Evolutionary conservation across 768 basidiomycete genomes (phyloP).

Genomic region (Lactarius vividus): DNA sequence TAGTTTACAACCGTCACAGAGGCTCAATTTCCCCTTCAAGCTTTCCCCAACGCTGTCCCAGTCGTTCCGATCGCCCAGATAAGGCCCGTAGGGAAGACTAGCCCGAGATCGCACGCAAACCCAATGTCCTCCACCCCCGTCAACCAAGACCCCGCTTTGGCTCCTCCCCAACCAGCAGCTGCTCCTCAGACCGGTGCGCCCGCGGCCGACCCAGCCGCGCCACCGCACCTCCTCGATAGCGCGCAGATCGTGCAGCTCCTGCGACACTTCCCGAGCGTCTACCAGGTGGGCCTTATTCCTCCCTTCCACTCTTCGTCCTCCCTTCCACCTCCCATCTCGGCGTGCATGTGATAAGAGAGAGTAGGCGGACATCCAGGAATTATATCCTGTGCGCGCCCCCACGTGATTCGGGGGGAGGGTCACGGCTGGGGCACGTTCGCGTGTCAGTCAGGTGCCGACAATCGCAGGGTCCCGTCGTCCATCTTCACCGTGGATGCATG

Average conservation of each 20-base stretch:
- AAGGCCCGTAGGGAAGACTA: conserved; percentile 8
- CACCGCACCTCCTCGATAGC: conserved; percentile 16
- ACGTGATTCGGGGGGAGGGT: conserved; percentile 27
- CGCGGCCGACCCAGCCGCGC: conserved; percentile 5
- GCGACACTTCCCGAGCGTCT: conserved; percentile 23
- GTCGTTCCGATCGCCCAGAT: conserved; percentile 19
- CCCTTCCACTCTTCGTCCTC: background rate
- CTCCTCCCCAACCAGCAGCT: conserved; percentile 2
- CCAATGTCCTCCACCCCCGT: conserved; percentile 18
- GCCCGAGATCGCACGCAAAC: background rate
- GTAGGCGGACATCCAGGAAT: background rate
- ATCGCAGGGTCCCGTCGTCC: background rate
- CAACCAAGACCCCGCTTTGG: conserved; percentile 20
- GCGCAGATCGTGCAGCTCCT: conserved; percentile 23
- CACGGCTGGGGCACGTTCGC: conserved; percentile 29
- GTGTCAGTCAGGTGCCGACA: conserved; percentile 25
- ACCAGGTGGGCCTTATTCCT: conserved; percentile 13
- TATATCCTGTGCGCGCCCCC: conserved; percentile 6
- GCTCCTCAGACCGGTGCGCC: conserved; percentile 7
- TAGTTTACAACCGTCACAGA: background rate
- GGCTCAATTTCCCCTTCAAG: background rate
- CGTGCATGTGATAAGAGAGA: background rate
- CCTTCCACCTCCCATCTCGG: background rate
- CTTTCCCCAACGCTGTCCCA: background rate
- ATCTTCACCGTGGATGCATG: background rate